These are phyloP conservation scores for Coemansia sp. DNA, from an alignment of 192 early-diverging fungal genomes.

Conservation along the genomic window DNA sequence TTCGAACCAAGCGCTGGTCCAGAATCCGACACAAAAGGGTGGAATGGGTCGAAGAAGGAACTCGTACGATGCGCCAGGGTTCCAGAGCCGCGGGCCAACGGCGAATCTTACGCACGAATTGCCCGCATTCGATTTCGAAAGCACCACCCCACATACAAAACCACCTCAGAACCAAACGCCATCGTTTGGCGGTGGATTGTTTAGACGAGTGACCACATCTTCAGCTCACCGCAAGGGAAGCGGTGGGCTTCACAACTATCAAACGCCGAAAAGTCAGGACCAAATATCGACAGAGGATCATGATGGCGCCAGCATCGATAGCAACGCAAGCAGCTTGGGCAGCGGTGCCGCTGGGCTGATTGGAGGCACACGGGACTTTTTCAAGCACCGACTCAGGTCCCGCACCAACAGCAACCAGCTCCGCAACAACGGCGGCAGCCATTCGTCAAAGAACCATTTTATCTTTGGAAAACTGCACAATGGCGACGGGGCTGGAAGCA, in stretches of 20 bases:
- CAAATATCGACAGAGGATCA: slow-evolving; percentile 6
- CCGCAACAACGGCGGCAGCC: background rate
- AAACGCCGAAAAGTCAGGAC: slow-evolving; percentile 2
- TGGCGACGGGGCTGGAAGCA: background rate
- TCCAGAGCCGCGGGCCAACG: background rate
- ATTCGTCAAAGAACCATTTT: background rate
- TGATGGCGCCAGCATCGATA: slow-evolving; percentile 12
- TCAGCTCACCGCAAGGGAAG: slow-evolving; percentile 23
- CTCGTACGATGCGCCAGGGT: slow-evolving; percentile 1
- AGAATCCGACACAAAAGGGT: background rate
- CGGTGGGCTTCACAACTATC: slow-evolving; percentile 6
- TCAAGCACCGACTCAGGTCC: slow-evolving; percentile 41
- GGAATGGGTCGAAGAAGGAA: background rate
- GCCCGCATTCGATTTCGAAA: background rate
- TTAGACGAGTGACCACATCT: slow-evolving; percentile 39
- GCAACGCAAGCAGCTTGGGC: slow-evolving; percentile 7
- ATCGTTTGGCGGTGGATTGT: slow-evolving; percentile 17
- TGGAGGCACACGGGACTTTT: slow-evolving; percentile 46
- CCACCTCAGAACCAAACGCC: slow-evolving; percentile 7
- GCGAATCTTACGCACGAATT: background rate
- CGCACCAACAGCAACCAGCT: slow-evolving; percentile 35
- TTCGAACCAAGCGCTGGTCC: background rate
- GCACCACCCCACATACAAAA: background rate
- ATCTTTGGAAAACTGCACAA: background rate
- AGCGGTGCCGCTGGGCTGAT: slow-evolving; percentile 18